A percentile compares a stretch with the other conserved stretches of the same genome.
These are phyloP conservation scores for Penicillium odoratum DNA, from an alignment of 495 filamentous ascomycete genomes.

Conservation along the genomic window DNA sequence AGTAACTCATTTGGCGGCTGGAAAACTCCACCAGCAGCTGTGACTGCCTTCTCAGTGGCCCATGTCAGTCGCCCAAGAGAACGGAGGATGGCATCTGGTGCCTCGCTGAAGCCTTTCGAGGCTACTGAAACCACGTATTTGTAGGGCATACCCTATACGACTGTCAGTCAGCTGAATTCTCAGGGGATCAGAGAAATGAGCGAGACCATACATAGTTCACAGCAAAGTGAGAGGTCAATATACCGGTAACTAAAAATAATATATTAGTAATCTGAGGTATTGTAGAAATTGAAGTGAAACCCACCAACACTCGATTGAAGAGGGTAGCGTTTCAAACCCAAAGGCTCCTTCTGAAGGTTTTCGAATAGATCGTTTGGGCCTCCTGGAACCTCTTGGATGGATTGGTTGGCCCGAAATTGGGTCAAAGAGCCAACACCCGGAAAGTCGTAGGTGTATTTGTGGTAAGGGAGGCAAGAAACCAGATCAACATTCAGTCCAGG, in stretches of 20 bases:
- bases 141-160: constrained; percentile 70
- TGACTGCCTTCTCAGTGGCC: constrained; percentile 54
- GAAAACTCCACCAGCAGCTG: constrained; percentile 15
- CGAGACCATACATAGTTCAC: constrained; percentile 65
- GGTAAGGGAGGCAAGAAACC: constrained; percentile 21
- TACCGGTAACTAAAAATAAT: constrained; percentile 35
- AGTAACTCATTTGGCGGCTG: constrained; percentile 68
- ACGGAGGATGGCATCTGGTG: constrained; percentile 55
- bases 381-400: constrained; percentile 45
- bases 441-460: constrained; percentile 36
- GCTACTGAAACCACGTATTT: constrained; percentile 73
- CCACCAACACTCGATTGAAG: constrained; percentile 42
- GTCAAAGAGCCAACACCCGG: constrained; percentile 56
- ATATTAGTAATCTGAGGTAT: background rate
- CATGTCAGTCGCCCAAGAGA: constrained; percentile 64
- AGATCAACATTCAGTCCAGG: background rate
- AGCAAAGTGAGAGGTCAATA: constrained; percentile 65
- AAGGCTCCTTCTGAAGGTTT: constrained; percentile 56
- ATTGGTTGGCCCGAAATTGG: constrained; percentile 57
- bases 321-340: constrained; percentile 59
- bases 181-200: background rate
- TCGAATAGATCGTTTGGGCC: constrained; percentile 67
- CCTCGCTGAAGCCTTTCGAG: constrained; percentile 61
- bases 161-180: background rate
- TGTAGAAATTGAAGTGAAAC: constrained; percentile 3